These are phyloP conservation scores for Yamadazyma blattariae DNA, from an alignment of 1,139 yeast genomes.

Conservation along the genomic window DNA sequence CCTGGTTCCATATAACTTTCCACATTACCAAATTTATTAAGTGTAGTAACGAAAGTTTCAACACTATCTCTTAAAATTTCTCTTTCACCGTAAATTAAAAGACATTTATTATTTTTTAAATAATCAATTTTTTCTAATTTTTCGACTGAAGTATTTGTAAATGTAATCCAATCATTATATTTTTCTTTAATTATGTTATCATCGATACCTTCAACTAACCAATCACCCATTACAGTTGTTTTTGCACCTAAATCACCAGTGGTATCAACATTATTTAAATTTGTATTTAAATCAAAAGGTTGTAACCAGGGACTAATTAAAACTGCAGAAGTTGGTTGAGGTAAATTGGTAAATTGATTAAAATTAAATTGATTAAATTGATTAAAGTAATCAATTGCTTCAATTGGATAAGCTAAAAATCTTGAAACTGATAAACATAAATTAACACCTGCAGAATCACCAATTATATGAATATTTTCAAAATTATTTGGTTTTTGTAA, in stretches of 20 bases:
- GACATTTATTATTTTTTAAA: slow-evolving; percentile 20
- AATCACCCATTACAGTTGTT: slow-evolving; percentile 26
- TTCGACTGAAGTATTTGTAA: slow-evolving; percentile 21
- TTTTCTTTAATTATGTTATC: slow-evolving; percentile 9
- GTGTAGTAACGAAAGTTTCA: slow-evolving; percentile 18
- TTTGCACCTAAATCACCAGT: slow-evolving; percentile 34
- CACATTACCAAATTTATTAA: slow-evolving; percentile 19
- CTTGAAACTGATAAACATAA: slow-evolving; percentile 32
- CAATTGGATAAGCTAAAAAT: slow-evolving; percentile 31
- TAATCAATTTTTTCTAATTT: slow-evolving; percentile 21
- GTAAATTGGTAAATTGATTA: slow-evolving; percentile 9
- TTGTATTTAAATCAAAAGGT: slow-evolving; percentile 17
- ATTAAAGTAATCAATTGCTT: slow-evolving; percentile 21
- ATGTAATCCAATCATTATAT: slow-evolving; percentile 23
- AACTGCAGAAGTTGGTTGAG: slow-evolving; percentile 29
- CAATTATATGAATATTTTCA: slow-evolving; percentile 31
- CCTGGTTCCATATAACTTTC: slow-evolving; percentile 22
- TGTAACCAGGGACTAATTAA: slow-evolving; percentile 47
- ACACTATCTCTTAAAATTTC: slow-evolving; percentile 34
- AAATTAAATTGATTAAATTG: slow-evolving; percentile 10
- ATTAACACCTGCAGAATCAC: slow-evolving; percentile 51
- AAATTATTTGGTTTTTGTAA: slow-evolving; percentile 21
- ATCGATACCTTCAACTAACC: slow-evolving; percentile 19
- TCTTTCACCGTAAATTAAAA: slow-evolving; percentile 37
- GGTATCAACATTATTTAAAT: slow-evolving; percentile 20